Evolutionary conservation across 768 basidiomycete species (phyloP), one percentile per base, ranked within the genome.

Genomic region (Kwoniella pini): DNA sequence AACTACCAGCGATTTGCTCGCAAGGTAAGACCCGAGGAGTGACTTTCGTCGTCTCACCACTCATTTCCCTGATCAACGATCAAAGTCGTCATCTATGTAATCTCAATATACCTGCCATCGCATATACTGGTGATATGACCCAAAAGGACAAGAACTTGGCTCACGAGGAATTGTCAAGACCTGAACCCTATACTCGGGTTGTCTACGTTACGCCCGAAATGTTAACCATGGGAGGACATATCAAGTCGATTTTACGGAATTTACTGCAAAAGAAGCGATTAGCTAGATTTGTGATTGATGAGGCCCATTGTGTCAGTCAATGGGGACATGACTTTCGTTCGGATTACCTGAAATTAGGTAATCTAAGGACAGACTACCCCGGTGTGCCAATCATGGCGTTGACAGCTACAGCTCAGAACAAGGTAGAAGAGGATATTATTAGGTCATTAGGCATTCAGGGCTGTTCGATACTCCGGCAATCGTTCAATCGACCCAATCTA

Each of bases 121-220:
- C 84, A 2, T 85, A 90, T 77, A 88, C 84, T 42, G 85, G 87
- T 44, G 79, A 77, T 26, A 68, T 80, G 65, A 63, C 70, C 2
- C 70, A 72, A 17, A 60, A 64, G 13, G 77, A 80, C 52, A 75
- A 70, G 62, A 70, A 72, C 21, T 55, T 60, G n/a, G 71, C 79
- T 9, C 68, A 67, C 21, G 69, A 75, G 27, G 42, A 77, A 30
- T 57, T 78, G 17, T 49, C 58, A 12, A 7, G 15, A 77, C 38
- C 70, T 68, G 50, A 79, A 57, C 61, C 68, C 0, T 79, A 40
- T 84, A 84, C 89, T 0, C 83, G 81, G 38, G 80, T 97, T 4
- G 82, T 94, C 2, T 99, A 97, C 67, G 83, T 93, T 22, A 96
- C 96, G 0, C 96, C 96, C 0, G 96, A 99, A 79, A 89, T 90